Base-by-base conservation (phyloP, 805 yeast genomes). In the Blastobotrys muscicola region DNA sequence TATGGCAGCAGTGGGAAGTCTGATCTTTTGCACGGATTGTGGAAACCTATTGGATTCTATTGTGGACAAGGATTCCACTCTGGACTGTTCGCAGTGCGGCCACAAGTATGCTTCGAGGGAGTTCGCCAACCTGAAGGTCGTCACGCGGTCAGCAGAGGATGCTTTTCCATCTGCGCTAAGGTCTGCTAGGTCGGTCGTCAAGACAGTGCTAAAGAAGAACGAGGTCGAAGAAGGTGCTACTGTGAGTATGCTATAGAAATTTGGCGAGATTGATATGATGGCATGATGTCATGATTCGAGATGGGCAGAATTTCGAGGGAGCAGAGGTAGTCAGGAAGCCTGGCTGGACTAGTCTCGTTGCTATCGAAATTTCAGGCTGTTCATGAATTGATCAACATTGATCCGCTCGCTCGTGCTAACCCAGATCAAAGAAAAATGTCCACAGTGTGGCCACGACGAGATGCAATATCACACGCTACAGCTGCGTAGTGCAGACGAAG, bases 401-500 rank as follows among this genome's bases (percentile, higher is more conserved):
- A n/a, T n/a, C n/a, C n/a, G n/a, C n/a, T n/a, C n/a, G n/a, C n/a
- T n/a, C n/a, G n/a, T n/a, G n/a, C n/a, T n/a, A n/a, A n/a, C n/a
- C n/a, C 4, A 58, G 62, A 92, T 92, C 62, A 84, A 89, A 62
- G 99, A 92, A 64, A 89, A 84, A 60, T 92, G 99, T 72, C 97
- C 97, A n/a, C 79, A 89, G 65, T 92, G 98, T 76, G 96, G 95
- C 40, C 76, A 89, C 65, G 97, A 92, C 59, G 97, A 92, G 65
- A 94, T 94, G 98, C 89, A 81, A 61, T 92, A 90, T 62, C 97
- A 92, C 60, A 92, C 98, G 3, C 70, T 92, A 53, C 99, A 92
- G 66, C 74, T 92, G 55, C 80, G 99, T 68, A 84, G 95, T 43
- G 99, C 98, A 1, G 99, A 92, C 73, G 99, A 92, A 74, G 99